Base-by-base conservation (phyloP, 83 land plant genomes). In the Diphasiastrum complanatum region DNA sequence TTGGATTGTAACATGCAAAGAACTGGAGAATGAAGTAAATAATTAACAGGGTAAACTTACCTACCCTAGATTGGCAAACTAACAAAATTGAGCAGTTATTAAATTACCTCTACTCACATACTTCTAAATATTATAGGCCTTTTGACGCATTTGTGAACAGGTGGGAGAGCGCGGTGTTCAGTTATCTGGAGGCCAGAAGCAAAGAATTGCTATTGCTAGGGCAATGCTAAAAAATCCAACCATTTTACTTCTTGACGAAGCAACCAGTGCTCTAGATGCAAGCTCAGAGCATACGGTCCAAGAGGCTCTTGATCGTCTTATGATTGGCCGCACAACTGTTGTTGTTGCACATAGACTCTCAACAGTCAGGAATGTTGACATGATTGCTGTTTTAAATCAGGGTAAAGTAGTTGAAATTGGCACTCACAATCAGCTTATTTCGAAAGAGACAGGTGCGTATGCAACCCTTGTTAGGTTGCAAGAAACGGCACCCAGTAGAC, bases 191-290 rank as follows among this genome's bases (percentile, higher is more conserved):
- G 96, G 98, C 30, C 98, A 93, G 56, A 93, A 93, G 58, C 98
- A 93, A 73, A 79, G 96, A 26, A 80, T 93, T 53, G 98, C 96
- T n/a, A 93, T 93, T 34, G 98, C 98, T 14, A 80, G 98, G 47
- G 98, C 96, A 8, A 89, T 93, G 96, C 61, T 93, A 28, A 93
- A 85, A 51, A 72, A 89, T 56, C 98, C 96, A 23, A 83, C 85
- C 31, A 85, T 93, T 61, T 81, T 93, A 16, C 83, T 93, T 41
- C 85, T 93, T 29, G 98, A 93, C 71, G 98, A 93, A 77, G 98
- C 96, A 18, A 93, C 98, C 5, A 93, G 98, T 70, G 98, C 91
- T 28, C 83, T 93, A 16, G 98, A 93, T 80, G 87, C 98, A 43
- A 78, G 79, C 29, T 93, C 96, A 0, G 98, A 93, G 74, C 74